Percentiles rank a stretch among this genome's conserved stretches.
phyloP scores from a whole-genome alignment of 345 rosid species.

The Moricandia arvensis region DNA sequence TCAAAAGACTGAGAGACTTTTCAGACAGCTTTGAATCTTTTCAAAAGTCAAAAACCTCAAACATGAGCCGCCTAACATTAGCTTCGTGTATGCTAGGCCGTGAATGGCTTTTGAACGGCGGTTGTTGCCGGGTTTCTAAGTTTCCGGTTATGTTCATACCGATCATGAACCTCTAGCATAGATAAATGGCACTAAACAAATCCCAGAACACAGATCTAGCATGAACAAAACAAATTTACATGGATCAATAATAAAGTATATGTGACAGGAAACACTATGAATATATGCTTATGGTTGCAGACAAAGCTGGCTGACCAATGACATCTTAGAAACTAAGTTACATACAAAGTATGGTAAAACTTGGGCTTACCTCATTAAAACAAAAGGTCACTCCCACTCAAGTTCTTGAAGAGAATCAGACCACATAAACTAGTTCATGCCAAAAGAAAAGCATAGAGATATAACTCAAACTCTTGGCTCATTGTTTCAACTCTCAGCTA shows the following conservation, averaged over 20 bases:
- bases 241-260: neutral
- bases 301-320: neutral
- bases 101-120: conserved; percentile 83
- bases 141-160: conserved; percentile 72
- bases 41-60: too few species aligned
- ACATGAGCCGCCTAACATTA: conserved; percentile 62
- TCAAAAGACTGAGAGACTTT: too few species aligned
- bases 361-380: neutral
- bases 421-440: neutral
- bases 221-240: conserved; percentile 11
- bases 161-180: conserved; percentile 81
- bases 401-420: neutral
- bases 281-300: neutral
- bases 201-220: conserved; percentile 92
- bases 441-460: neutral
- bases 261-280: neutral
- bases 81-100: conserved; percentile 83
- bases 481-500: too few species aligned
- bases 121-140: conserved; percentile 80
- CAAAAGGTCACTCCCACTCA: neutral
- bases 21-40: too few species aligned
- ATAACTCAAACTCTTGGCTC: neutral
- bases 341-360: neutral
- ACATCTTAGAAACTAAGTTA: neutral
- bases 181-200: conserved; percentile 84